Evolutionary conservation across 2,329 filamentous ascomycete genomes (phyloP).

Genomic region (Penicillium sp.): DNA sequence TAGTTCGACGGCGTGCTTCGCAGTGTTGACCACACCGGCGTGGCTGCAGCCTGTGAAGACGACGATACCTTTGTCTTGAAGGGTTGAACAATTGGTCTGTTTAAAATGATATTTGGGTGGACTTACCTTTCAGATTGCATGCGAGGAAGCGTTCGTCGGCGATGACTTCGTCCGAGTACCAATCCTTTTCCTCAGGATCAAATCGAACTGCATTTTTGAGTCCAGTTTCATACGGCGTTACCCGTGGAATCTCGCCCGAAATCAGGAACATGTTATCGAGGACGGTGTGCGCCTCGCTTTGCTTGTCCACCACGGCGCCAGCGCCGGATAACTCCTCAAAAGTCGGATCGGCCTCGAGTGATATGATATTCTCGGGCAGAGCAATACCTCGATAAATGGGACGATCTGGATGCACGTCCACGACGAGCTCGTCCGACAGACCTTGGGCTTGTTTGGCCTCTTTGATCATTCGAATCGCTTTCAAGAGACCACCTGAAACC

Average conservation of each 20-base stretch:
- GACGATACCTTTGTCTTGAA: conserved; percentile 51
- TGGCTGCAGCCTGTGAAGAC: conserved; percentile 59
- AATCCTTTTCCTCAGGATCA: conserved; percentile 39
- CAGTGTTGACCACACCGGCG: conserved; percentile 55
- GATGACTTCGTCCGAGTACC: conserved; percentile 52
- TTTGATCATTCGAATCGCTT: conserved; percentile 50
- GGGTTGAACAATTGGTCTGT: neutral
- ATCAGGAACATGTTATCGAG: conserved; percentile 53
- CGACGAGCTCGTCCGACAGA: conserved; percentile 31
- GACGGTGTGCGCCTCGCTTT: conserved; percentile 44
- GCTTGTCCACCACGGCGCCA: conserved; percentile 43
- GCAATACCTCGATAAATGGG: conserved; percentile 52
- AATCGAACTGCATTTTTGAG: conserved; percentile 48
- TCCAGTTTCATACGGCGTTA: conserved; percentile 51
- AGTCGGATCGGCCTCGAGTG: conserved; percentile 53
- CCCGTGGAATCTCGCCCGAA: conserved; percentile 54
- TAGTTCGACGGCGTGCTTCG: conserved; percentile 47
- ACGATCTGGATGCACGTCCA: conserved; percentile 54
- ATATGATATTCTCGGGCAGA: conserved; percentile 43
- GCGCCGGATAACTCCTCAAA: conserved; percentile 49
- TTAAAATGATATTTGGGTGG: neutral
- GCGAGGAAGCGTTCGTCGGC: conserved; percentile 55
- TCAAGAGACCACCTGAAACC: conserved; percentile 47
- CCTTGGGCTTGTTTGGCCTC: conserved; percentile 35
- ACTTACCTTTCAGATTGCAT: conserved; percentile 52